phyloP scores from a whole-genome alignment of 2,329 filamentous ascomycete species.

The Fonsecaea multimorphosa region DNA sequence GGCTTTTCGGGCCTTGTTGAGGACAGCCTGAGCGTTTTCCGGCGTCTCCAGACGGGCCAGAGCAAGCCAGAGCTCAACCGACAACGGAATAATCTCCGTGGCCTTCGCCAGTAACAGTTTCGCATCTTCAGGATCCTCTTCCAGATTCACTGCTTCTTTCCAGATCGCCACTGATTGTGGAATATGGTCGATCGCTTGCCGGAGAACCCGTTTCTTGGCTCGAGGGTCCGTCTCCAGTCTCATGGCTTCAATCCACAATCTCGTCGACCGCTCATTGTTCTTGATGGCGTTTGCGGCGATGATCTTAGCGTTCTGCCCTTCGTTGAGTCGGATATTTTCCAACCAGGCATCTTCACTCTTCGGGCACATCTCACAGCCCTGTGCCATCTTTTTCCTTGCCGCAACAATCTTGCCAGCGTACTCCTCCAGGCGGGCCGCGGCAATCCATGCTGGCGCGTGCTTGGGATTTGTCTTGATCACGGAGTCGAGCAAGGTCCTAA shows the following conservation, averaged over 20 bases:
- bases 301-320: slow-evolving; percentile 90
- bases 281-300: slow-evolving; percentile 94
- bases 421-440: slow-evolving; percentile 89
- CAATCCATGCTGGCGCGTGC: slow-evolving; percentile 94
- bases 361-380: slow-evolving; percentile 87
- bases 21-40: slow-evolving; percentile 89
- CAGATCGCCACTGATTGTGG: slow-evolving; percentile 95
- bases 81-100: slow-evolving; percentile 90
- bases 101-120: slow-evolving; percentile 89
- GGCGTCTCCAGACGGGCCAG: slow-evolving; percentile 87
- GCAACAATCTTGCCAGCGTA: slow-evolving; percentile 89
- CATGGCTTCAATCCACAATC: slow-evolving; percentile 95
- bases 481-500: slow-evolving; percentile 88
- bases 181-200: slow-evolving; percentile 88
- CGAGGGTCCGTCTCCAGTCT: slow-evolving; percentile 81
- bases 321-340: slow-evolving; percentile 92
- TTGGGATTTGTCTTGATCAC: slow-evolving; percentile 97
- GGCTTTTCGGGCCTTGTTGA: slow-evolving; percentile 93
- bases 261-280: slow-evolving; percentile 84
- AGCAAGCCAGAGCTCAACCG: slow-evolving; percentile 93
- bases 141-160: slow-evolving; percentile 96
- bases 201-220: slow-evolving; percentile 89
- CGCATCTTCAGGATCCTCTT: slow-evolving; percentile 88
- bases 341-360: slow-evolving; percentile 96
- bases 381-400: slow-evolving; percentile 83